Evolutionary conservation across 202 grass and related monocot genomes (phyloP), one percentile per base, ranked within the genome.

Genomic region (Musa balbisiana): DNA sequence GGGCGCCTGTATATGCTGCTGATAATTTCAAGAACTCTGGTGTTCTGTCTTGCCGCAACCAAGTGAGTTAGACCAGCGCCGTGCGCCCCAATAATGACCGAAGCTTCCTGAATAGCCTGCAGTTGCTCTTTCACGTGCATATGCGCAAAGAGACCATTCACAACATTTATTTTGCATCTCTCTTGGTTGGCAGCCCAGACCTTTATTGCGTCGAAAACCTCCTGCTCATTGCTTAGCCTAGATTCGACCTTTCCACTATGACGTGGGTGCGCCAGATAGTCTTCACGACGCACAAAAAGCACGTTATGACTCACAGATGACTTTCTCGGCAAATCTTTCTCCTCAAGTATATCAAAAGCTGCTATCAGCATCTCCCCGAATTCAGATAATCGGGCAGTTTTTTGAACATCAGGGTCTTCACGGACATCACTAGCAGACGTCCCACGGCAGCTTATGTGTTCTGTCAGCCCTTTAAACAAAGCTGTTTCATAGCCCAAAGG

Each of bases 401-500:
- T 88, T 63, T 85, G 77, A 74, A 66, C 55, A 58, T 94, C 82
- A 1, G 83, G 83, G 43, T 84, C 86, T 53, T 68, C 68, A 71
- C 27, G 73, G 33, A 99, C 91, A 54, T 84, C 81, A n/a, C 80
- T 12, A 2, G 81, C 75, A 3, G 87, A 73, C 17, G 89, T 64
- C 65, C 95, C 95, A 88, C 85, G 74, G 72, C 91, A 95, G 72
- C 53, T 74, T 73, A 99, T 88, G 33, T 83, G 79, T 69, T 99
- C 67, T 14, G 77, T 87, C 69, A 98, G 95, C 12, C 95, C 95
- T 92, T 88, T 98, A 79, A 98, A 98, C 21, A 98, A 64, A 81
- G 87, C 91, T 71, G 91, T 98, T 72, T 98, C 95, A 80, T 98
- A 98, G 53, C 95, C 95, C 81, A 98, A 79, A 12, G 95, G 95